These are phyloP conservation scores for Myrica gale DNA, from an alignment of 306 rosid genomes.

Conservation along the genomic window DNA sequence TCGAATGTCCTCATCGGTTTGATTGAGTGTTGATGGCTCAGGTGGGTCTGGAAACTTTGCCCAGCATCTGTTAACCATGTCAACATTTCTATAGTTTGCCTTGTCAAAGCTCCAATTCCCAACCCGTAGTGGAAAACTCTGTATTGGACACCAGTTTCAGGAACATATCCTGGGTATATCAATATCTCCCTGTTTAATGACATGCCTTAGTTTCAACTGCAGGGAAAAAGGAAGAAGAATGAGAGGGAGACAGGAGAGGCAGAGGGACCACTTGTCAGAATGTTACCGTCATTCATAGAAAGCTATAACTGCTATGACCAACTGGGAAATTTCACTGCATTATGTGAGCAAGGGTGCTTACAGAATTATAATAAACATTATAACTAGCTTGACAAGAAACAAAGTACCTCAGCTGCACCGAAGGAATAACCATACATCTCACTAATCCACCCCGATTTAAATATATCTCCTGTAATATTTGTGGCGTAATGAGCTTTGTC, in stretches of 20 bases:
- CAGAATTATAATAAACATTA: slow-evolving; percentile 13
- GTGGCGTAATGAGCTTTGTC: slow-evolving; percentile 93
- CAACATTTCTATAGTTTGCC: slow-evolving; percentile 75
- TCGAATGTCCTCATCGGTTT: slow-evolving; percentile 30
- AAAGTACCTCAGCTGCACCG: slow-evolving; percentile 95
- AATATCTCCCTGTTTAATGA: slow-evolving; percentile 54
- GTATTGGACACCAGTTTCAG: slow-evolving; percentile 62
- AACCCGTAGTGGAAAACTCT: slow-evolving; percentile 93
- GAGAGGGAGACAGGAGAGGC: not conserved
- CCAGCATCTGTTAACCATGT: slow-evolving; percentile 81
- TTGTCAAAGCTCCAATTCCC: slow-evolving; percentile 99
- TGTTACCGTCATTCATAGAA: slow-evolving; percentile 6
- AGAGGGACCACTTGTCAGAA: slow-evolving; percentile 4
- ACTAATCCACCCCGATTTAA: slow-evolving; percentile 91
- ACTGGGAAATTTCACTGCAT: not conserved
- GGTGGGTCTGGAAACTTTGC: slow-evolving; percentile 85
- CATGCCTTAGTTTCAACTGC: slow-evolving; percentile 82
- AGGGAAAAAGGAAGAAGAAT: slow-evolving; percentile 18
- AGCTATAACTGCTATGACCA: not conserved
- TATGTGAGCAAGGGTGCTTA: slow-evolving; percentile 1
- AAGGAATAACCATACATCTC: slow-evolving; percentile 99
- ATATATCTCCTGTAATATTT: slow-evolving; percentile 94
- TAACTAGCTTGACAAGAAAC: not conserved
- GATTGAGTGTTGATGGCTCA: slow-evolving; percentile 49
- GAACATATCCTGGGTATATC: slow-evolving; percentile 88